Conservation (phyloP, 805 yeast genomes). For the Starmerella asiatica region DNA sequence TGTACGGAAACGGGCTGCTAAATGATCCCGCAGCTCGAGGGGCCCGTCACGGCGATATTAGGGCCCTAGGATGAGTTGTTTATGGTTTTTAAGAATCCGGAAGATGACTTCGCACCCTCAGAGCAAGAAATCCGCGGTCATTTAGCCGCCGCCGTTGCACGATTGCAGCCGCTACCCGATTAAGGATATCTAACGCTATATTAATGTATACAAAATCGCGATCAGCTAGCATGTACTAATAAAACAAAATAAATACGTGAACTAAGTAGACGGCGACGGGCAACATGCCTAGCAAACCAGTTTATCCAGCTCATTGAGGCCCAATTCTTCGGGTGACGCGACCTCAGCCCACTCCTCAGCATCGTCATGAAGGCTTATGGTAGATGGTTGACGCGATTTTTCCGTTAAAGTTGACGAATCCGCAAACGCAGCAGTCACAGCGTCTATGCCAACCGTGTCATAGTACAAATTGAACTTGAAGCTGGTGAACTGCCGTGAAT, state of each 20-base stretch:
- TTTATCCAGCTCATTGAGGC: constrained; percentile 22
- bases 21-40: constrained; percentile 21
- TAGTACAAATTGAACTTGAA: constrained; percentile 22
- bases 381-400: constrained; percentile 6
- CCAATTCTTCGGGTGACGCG: constrained; percentile 21
- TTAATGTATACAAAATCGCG: no score
- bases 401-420: constrained; percentile 2
- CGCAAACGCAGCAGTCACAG: constrained; percentile 14
- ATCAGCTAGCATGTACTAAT: no score
- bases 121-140: constrained; percentile 42
- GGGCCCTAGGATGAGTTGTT: constrained; percentile 39
- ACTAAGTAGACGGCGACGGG: no score
- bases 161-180: constrained; percentile 44
- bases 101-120: constrained; percentile 60
- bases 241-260: no score
- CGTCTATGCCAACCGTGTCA: constrained; percentile 18
- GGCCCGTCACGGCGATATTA: constrained; percentile 40
- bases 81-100: constrained; percentile 39
- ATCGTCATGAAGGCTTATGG: constrained; percentile 1
- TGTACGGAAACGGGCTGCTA: constrained; percentile 30
- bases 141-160: constrained; percentile 40
- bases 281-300: constrained; percentile 14
- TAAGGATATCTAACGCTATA: no score
- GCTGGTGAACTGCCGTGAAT: background rate
- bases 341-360: constrained; percentile 12